A percentile compares a stretch with the other conserved stretches of the same genome.
phyloP scores from a whole-genome alignment of 441 rosid genomes.

The Manihot esculenta region DNA sequence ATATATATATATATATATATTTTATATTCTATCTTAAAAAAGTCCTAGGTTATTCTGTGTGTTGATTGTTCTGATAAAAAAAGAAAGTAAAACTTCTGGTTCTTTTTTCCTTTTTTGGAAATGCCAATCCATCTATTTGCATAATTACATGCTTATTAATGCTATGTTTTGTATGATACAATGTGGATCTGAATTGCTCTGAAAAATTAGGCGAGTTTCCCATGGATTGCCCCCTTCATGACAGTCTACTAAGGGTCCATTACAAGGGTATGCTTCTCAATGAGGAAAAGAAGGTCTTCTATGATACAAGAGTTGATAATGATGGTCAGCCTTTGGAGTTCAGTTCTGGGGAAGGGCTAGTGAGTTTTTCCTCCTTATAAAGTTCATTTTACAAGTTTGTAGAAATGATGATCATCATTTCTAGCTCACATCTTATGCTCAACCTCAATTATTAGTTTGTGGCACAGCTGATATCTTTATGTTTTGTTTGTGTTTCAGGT shows the following conservation, averaged over 20 bases:
- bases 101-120: not conserved
- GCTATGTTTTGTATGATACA: not conserved
- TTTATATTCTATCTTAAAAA: not conserved
- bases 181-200: constrained; percentile 10
- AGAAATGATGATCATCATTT: not conserved
- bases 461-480: not conserved
- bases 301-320: constrained; percentile 74
- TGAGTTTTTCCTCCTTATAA: constrained; percentile 30
- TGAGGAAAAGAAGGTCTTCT: constrained; percentile 70
- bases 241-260: constrained; percentile 78
- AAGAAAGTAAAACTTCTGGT: not conserved
- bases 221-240: constrained; percentile 99
- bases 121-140: constrained; percentile 3
- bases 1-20: not conserved
- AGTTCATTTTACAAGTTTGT: not conserved
- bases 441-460: not conserved
- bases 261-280: constrained; percentile 89
- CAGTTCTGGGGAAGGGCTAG: constrained; percentile 95
- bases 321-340: constrained; percentile 85
- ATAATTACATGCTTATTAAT: not conserved
- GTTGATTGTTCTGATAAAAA: too few species aligned
- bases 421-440: not conserved
- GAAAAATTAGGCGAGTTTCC: constrained; percentile 35
- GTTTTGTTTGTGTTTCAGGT: constrained; percentile 49
- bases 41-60: too few species aligned